Base-by-base conservation (phyloP, 2,329 filamentous ascomycete species). In the Aspergillus sp. region DNA sequence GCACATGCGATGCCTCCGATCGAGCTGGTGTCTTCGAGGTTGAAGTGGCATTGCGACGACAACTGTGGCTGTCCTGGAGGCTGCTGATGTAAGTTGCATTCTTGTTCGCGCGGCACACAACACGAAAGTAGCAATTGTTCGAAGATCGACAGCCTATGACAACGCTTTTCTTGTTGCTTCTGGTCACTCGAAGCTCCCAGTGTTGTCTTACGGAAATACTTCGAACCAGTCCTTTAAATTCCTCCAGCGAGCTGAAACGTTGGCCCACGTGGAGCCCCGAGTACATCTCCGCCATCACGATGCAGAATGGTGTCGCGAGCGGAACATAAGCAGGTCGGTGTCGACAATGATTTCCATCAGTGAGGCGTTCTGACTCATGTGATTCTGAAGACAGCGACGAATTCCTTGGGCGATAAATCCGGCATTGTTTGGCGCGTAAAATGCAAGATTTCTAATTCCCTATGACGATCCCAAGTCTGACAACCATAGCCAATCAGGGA, bases 151-250 rank as follows among this genome's bases (percentile, higher is more conserved):
- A 78, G 32, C 75, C 74, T 55, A 78, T 70, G n/a, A 77, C 74
- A 53, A 77, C 75, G 48, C 74, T 77, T 55, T 78, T 77, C 61
- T 75, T 76, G 60, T 78, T 77, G 66, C 75, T 78, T 50, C 75
- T 71, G 52, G 73, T 69, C 39, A 78, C 75, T 32, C 75, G 72
- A 41, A 78, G 72, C 58, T 77, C 75, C 76, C 76, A 78, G 58
- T 77, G 74, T 47, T 77, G 75, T 19, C 73, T 68, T 36, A 78
- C 75, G n/a, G 76, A 78, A 60, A 76, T 76, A 61, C 68, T 76
- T 55, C 75, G 74, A 58, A 77, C 72, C 55, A 72, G 68, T 41
- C 68, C 67, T 60, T 77, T 77, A 64, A 78, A 77, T 4, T 76
- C 74, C 53, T 78, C 75, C 61, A 78, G 62, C 28, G 75, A 77